A percentile compares a stretch with the other conserved stretches of the same genome.
phyloP scores from a whole-genome alignment of 805 yeast species.

The Ogataea paraovalis region DNA sequence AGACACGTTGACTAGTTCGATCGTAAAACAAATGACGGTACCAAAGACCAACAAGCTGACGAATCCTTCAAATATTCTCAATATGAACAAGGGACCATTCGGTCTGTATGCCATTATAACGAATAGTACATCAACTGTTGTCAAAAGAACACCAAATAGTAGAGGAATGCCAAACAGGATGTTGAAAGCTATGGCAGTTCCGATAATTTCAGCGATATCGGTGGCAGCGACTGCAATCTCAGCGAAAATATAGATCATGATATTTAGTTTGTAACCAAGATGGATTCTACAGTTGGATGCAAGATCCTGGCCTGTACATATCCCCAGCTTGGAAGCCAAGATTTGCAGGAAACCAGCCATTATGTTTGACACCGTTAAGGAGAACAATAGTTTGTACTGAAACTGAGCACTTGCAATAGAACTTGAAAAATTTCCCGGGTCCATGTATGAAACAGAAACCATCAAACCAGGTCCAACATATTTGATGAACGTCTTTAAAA shows the following conservation, averaged over 20 bases:
- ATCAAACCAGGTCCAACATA: constrained; percentile 91
- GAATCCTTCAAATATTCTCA: constrained; percentile 75
- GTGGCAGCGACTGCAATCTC: constrained; percentile 93
- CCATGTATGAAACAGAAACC: constrained; percentile 96
- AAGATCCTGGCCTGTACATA: constrained; percentile 88
- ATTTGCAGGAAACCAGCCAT: constrained; percentile 86
- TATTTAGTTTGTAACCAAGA: constrained; percentile 57
- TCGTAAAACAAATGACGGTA: constrained; percentile 80
- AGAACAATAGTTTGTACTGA: constrained; percentile 72
- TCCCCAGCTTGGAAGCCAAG: constrained; percentile 82
- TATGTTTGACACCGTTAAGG: constrained; percentile 73
- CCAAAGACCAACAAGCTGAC: constrained; percentile 75
- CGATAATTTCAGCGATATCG: constrained; percentile 95
- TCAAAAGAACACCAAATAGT: constrained; percentile 75
- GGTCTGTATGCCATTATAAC: constrained; percentile 88
- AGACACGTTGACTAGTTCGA: constrained; percentile 72
- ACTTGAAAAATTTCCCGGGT: constrained; percentile 95
- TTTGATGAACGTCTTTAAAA: constrained; percentile 34
- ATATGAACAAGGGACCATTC: constrained; percentile 69
- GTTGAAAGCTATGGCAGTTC: constrained; percentile 92
- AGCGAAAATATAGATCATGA: constrained; percentile 68
- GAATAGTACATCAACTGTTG: constrained; percentile 80
- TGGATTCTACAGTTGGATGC: constrained; percentile 84
- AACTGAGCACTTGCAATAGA: constrained; percentile 81
- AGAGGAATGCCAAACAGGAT: constrained; percentile 78